Evolutionary conservation across 441 rosid genomes (phyloP), one percentile per base, ranked within the genome.

Genomic region (Populus hybrid): DNA sequence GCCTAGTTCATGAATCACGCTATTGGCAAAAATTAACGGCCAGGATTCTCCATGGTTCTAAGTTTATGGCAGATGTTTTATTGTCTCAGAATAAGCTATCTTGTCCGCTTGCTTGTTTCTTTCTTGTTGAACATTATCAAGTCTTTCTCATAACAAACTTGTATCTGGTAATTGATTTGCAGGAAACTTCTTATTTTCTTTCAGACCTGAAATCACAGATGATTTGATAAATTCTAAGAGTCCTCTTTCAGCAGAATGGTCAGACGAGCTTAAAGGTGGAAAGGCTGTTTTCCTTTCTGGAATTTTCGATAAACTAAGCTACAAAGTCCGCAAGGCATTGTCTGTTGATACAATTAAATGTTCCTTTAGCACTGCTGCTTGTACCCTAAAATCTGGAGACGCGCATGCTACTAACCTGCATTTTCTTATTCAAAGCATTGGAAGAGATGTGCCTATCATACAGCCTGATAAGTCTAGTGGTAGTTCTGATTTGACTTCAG

Each of bases 111-210:
- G 29, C 71, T 64, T 61, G 9, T 21, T 67, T 61, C 24, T 45
- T 59, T 72, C 68, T 63, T 64, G 45, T 70, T 40, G 23, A 45
- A 45, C 66, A 3, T 69, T 56, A 50, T 68, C 68, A n/a, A 76
- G 67, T 82, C 80, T 74, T 63, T 65, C 16, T 69, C n/a, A 18
- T 68, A 73, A 76, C 71, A 74, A 69, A 69, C 64, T 74, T 68
- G 36, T 71, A 71, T 79, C 74, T 75, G 77, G 77, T 78, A 68
- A 77, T 74, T 79, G 42, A 80, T 75, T 82, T 88, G 86, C 94
- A 96, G 99, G 98, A 69, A 96, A 94, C 82, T 93, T 94, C 88
- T 87, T 94, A 76, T 87, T 96, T 82, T 92, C 99, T 73, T 93
- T 96, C 86, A 88, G 98, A 89, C 99, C 99, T 72, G 87, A 90